These are phyloP conservation scores for Paspalum vaginatum DNA, from an alignment of 176 grass and related monocot species.

Conservation along the genomic window DNA sequence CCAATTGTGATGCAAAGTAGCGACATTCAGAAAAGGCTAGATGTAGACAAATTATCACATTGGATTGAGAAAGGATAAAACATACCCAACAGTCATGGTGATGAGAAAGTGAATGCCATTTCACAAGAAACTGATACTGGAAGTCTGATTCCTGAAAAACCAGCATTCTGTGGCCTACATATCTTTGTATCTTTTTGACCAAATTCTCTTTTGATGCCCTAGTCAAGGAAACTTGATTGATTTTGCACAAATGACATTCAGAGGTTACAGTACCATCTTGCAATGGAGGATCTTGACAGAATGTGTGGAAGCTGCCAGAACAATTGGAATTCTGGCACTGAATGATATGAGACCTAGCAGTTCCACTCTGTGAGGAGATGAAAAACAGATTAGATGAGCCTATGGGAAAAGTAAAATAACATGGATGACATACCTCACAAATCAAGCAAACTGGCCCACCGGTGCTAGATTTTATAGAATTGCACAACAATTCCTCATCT, in stretches of 20 bases:
- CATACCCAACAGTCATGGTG: slow-evolving; percentile 72
- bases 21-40: not conserved
- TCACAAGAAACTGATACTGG: slow-evolving; percentile 61
- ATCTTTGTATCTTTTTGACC: slow-evolving; percentile 56
- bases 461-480: slow-evolving; percentile 39
- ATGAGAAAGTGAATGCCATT: slow-evolving; percentile 76
- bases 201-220: slow-evolving; percentile 16
- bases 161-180: slow-evolving; percentile 61
- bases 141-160: slow-evolving; percentile 39
- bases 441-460: slow-evolving; percentile 53
- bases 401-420: not conserved
- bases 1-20: not conserved
- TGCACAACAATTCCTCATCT: slow-evolving; percentile 52
- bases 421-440: slow-evolving; percentile 47
- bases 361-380: slow-evolving; percentile 44
- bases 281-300: slow-evolving; percentile 54
- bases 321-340: slow-evolving; percentile 57
- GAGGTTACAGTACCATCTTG: slow-evolving; percentile 37
- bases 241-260: slow-evolving; percentile 49
- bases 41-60: slow-evolving; percentile 9
- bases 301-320: slow-evolving; percentile 47
- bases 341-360: slow-evolving; percentile 46
- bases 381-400: not conserved
- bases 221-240: not conserved
- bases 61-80: not conserved